Base-by-base conservation (phyloP, 768 basidiomycete genomes). In the Lentinus tigrinus region DNA sequence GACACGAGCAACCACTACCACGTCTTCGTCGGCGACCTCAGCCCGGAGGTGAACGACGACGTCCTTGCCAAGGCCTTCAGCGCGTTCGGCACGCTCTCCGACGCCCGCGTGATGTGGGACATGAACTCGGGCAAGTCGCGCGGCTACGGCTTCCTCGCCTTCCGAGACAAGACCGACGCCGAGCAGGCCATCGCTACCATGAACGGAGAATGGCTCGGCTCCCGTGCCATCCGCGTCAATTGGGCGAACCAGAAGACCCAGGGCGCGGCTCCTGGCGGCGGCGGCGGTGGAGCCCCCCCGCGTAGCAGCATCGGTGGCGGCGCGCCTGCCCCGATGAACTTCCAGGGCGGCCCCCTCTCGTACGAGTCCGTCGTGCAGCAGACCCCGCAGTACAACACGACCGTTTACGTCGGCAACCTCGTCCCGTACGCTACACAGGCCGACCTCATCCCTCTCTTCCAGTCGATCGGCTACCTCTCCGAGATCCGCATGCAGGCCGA, bases 241-340 rank as follows among this genome's bases (percentile, higher is more conserved):
- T 99, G 96, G 96, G 97, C 97, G 53, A 98, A 98, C 78, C 96
- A 98, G 77, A 98, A 98, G 80, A 98, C 95, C 17, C 94, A 96
- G 74, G 92, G 86, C 56, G 72, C 67, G 2, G 65, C 71, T 17
- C 56, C 62, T n/a, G 16, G 65, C 27, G 24, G 44, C 36, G 16
- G 66, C 27, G 24, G 50, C 36, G 42, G 42, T 42, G 19, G 61
- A 23, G 3, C 31, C 9, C 47, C 36, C 42, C 51, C 54, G 19
- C 44, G 54, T 43, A 60, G 56, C 57, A 37, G 59, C 26, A 62
- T 66, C 17, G 70, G 74, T 50, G 79, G 86, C 53, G 79, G 81
- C 57, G 89, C 91, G 27, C 92, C 94, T 48, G 90, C 93, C 51
- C 91, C 93, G 42, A 90, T 93, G 75, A 94, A 93, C 74, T 95